These are phyloP conservation scores for Dissophora ornata DNA, from an alignment of 192 early-diverging fungal species.

Conservation along the genomic window DNA sequence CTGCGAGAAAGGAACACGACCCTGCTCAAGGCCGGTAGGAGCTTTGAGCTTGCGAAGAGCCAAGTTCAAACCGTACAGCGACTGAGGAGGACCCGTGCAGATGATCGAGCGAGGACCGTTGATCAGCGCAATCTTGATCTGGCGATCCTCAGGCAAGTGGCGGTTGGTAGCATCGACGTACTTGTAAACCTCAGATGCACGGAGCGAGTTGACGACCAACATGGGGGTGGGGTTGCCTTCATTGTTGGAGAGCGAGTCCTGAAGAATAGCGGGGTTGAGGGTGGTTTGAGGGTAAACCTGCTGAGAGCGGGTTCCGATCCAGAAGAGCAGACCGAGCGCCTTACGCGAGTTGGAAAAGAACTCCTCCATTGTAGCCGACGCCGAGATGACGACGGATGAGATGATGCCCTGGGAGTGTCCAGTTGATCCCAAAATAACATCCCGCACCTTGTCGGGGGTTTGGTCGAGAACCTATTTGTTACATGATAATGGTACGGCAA, in stretches of 20 bases:
- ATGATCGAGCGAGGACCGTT: slow-evolving; percentile 93
- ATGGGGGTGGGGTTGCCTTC: slow-evolving; percentile 95
- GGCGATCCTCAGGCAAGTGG: slow-evolving; percentile 84
- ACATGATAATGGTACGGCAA: no score
- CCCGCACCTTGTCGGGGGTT: slow-evolving; percentile 68
- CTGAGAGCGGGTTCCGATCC: slow-evolving; percentile 86
- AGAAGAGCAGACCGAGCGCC: slow-evolving; percentile 84
- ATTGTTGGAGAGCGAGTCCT: slow-evolving; percentile 88
- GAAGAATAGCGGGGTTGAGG: slow-evolving; percentile 86
- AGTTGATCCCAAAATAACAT: slow-evolving; percentile 75
- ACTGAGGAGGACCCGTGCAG: slow-evolving; percentile 90
- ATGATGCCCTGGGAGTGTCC: slow-evolving; percentile 95
- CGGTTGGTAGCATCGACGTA: slow-evolving; percentile 90
- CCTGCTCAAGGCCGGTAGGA: slow-evolving; percentile 84
- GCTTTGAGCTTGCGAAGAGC: slow-evolving; percentile 94
- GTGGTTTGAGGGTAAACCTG: slow-evolving; percentile 82
- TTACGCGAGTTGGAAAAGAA: slow-evolving; percentile 82
- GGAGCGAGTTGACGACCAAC: slow-evolving; percentile 88
- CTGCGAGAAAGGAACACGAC: slow-evolving; percentile 87
- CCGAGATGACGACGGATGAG: slow-evolving; percentile 84
- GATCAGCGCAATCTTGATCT: slow-evolving; percentile 87
- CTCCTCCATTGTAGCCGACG: slow-evolving; percentile 80
- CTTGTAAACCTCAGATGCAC: slow-evolving; percentile 83
- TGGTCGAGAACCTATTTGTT: slow-evolving; percentile 60
- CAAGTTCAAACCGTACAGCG: slow-evolving; percentile 91